Base-by-base conservation (phyloP, 345 rosid species). In the Syzygium aromaticum region DNA sequence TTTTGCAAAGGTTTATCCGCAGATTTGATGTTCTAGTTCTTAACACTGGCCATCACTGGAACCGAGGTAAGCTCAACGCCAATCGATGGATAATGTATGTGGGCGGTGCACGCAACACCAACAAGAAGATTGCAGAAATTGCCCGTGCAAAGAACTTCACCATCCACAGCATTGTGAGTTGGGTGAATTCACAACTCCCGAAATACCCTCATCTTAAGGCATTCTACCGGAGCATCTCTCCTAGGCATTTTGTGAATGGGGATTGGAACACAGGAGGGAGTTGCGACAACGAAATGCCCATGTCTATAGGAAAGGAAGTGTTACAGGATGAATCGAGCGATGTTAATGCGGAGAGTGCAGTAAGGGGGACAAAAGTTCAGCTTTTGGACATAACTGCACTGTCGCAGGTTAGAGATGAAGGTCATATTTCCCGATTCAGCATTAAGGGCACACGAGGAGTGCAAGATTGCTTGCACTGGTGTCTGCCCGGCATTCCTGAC, bases 1-100 rank as follows among this genome's bases (percentile, higher is more conserved):
- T 94, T 90, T 67, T 91, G 87, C 88, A 84, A 84, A 59, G 80
- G 54, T 90, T 61, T 89, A 86, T 94, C 25, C 80, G 86, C n/a
- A 52, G 28, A 14, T 88, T 93, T 28, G 90, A 93, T 85, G 91
- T 93, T 28, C 84, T 94, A 56, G 92, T 94, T 52, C 92, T 94
- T 8, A 94, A 94, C 86, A 92, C 94, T 9, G 94, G 92, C 56
- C 94, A 93, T 88, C 96, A 94, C 77, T 94, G 96, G 96, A 92
- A 92, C 88, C 88, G 91, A 77, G 91, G 90, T 85, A 92, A 92
- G 91, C 43, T 94, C 43, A 88, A 84, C 3, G 89, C 78, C 22
- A 91, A 94, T 87, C 90, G 87, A 17, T 93, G 93, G 92, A 90
- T 94, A 56, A 93, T 94, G 93, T 86, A 94, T 85, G 87, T 91